These are phyloP conservation scores for Nannochloris sp. DNA, from an alignment of 139 green algal genomes.

Conservation along the genomic window DNA sequence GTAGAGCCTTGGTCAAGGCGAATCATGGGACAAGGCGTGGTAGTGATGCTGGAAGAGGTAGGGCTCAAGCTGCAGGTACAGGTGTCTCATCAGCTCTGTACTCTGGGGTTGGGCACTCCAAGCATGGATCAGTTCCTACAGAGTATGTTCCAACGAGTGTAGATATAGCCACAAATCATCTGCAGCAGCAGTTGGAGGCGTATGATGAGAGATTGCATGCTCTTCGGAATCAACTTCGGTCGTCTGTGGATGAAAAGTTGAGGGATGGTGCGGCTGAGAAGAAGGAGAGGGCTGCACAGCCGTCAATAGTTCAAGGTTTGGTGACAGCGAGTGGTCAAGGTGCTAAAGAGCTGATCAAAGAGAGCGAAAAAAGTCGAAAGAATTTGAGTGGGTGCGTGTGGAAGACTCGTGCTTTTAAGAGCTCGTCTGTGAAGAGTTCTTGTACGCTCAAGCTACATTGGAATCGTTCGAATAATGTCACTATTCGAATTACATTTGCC, in stretches of 20 bases:
- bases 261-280: background rate
- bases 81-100: no score
- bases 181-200: conserved; percentile 5
- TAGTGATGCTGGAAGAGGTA: no score
- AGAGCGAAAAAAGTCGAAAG: background rate
- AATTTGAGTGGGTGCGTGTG: background rate
- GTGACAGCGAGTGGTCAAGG: conserved; percentile 19
- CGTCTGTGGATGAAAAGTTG: background rate
- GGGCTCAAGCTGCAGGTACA: no score
- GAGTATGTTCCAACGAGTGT: background rate
- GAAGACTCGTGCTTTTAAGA: conserved; percentile 5
- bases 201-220: conserved; percentile 9
- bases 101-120: no score
- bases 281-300: background rate
- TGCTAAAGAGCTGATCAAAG: conserved; percentile 16
- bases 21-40: no score
- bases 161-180: background rate
- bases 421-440: conserved; percentile 26
- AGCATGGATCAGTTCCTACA: no score
- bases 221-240: conserved; percentile 5
- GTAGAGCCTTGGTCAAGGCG: no score
- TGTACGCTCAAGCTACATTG: conserved; percentile 17
- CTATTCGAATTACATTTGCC: conserved; percentile 28
- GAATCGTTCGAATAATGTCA: conserved; percentile 10
- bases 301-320: conserved; percentile 15